A percentile compares a stretch with the other conserved stretches of the same genome.
phyloP scores from a whole-genome alignment of 2,329 filamentous ascomycete genomes.

The Aureobasidium sp. region DNA sequence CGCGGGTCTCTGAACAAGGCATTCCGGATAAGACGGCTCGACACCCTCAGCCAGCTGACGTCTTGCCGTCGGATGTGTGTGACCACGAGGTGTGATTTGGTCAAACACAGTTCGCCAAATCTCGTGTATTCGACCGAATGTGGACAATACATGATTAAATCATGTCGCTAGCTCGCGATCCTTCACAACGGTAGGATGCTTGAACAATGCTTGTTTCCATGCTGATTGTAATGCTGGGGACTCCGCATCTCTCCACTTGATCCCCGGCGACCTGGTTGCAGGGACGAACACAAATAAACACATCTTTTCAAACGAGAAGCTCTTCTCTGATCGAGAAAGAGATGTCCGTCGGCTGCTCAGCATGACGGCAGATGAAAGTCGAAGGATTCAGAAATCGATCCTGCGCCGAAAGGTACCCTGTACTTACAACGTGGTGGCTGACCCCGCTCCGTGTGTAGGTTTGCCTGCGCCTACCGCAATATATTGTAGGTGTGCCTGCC shows the following conservation, averaged over 20 bases:
- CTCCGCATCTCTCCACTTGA: not conserved
- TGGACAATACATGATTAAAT: not conserved
- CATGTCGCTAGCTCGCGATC: not conserved
- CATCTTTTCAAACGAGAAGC: not conserved
- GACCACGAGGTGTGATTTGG: not conserved
- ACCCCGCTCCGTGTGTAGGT: not conserved
- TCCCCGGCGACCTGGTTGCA: not conserved
- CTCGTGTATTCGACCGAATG: not conserved
- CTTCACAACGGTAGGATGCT: not conserved
- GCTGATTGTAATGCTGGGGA: not conserved
- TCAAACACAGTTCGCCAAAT: not conserved
- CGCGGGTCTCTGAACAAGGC: not conserved
- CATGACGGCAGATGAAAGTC: too few species aligned
- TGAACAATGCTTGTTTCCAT: not conserved
- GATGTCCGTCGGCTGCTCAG: not conserved
- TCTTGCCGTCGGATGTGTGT: not conserved
- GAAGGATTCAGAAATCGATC: not conserved
- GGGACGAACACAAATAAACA: not conserved
- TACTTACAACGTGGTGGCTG: slow-evolving; percentile 4
- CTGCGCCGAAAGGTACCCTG: not conserved
- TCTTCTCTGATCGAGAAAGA: not conserved
- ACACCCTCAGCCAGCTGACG: not conserved
- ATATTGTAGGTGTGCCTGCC: not conserved
- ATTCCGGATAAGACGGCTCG: not conserved
- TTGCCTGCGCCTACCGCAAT: not conserved